Evolutionary conservation across 345 rosid genomes (phyloP).

Genomic region (Lepidium sativum): DNA sequence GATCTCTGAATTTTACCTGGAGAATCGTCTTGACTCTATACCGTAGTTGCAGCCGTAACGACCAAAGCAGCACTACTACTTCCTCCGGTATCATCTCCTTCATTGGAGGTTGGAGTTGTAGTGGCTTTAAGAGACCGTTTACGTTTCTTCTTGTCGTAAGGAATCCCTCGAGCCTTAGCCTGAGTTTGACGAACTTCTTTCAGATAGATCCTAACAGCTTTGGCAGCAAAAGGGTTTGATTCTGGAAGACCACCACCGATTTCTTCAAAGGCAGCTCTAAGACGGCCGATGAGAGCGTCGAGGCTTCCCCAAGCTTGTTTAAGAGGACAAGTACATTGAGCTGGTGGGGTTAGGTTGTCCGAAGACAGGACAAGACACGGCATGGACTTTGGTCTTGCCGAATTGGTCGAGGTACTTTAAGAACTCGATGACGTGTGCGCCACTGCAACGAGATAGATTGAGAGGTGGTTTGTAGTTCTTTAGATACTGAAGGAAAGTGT

Average conservation of each 20-base stretch:
- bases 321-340: conserved; percentile 88
- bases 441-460: conserved; percentile 63
- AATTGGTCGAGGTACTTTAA: conserved; percentile 40
- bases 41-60: too few relatives aligned
- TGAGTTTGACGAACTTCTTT: conserved; percentile 93
- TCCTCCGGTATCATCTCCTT: conserved; percentile 6
- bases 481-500: conserved; percentile 29
- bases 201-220: conserved; percentile 70
- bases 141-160: conserved; percentile 81
- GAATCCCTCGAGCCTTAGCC: conserved; percentile 90
- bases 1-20: neutral
- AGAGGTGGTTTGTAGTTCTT: conserved; percentile 45
- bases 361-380: conserved; percentile 55
- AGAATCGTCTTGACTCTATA: too few relatives aligned
- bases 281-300: conserved; percentile 93
- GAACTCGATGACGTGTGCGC: conserved; percentile 85
- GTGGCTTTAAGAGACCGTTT: conserved; percentile 24
- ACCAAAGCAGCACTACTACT: too few relatives aligned
- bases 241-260: conserved; percentile 75
- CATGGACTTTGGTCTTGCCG: conserved; percentile 34
- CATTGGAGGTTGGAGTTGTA: neutral
- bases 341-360: conserved; percentile 85
- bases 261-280: conserved; percentile 91
- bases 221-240: conserved; percentile 81
- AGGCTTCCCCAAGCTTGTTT: conserved; percentile 98